These are phyloP conservation scores for Hericium coralloides DNA, from an alignment of 768 basidiomycete genomes.

Conservation along the genomic window DNA sequence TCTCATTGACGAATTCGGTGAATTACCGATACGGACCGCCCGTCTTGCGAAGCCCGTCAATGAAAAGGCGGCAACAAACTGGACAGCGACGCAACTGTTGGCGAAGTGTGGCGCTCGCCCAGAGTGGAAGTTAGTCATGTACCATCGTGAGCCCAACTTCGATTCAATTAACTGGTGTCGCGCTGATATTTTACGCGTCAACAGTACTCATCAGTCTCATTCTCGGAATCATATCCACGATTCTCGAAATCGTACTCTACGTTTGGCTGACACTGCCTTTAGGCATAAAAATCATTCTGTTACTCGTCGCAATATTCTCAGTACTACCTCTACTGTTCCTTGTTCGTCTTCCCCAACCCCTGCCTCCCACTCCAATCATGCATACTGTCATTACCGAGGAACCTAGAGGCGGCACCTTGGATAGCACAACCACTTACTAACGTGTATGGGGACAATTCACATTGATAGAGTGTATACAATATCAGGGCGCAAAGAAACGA, in stretches of 20 bases:
- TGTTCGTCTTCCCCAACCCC: too few species aligned
- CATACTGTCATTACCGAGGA: too few species aligned
- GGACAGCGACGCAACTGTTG: not conserved
- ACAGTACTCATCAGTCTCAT: not conserved
- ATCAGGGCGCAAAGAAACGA: too few species aligned
- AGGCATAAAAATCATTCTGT: not conserved
- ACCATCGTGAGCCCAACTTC: not conserved
- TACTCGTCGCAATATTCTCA: not conserved
- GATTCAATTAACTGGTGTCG: too few species aligned
- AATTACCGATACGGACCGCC: slow-evolving; percentile 4
- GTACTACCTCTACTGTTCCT: not conserved
- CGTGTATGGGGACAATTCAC: too few species aligned
- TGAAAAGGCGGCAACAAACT: not conserved
- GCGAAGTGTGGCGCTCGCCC: not conserved
- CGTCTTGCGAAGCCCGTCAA: not conserved
- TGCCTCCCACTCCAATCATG: too few species aligned
- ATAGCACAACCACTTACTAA: too few species aligned
- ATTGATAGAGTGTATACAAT: too few species aligned
- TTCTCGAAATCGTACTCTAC: not conserved
- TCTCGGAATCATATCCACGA: not conserved
- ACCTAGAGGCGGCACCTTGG: too few species aligned
- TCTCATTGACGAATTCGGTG: slow-evolving; percentile 8
- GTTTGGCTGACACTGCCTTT: not conserved
- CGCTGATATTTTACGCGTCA: too few species aligned
- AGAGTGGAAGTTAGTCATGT: not conserved